These are phyloP conservation scores for Penicillium coprophilum DNA, from an alignment of 495 filamentous ascomycete species.

Conservation along the genomic window DNA sequence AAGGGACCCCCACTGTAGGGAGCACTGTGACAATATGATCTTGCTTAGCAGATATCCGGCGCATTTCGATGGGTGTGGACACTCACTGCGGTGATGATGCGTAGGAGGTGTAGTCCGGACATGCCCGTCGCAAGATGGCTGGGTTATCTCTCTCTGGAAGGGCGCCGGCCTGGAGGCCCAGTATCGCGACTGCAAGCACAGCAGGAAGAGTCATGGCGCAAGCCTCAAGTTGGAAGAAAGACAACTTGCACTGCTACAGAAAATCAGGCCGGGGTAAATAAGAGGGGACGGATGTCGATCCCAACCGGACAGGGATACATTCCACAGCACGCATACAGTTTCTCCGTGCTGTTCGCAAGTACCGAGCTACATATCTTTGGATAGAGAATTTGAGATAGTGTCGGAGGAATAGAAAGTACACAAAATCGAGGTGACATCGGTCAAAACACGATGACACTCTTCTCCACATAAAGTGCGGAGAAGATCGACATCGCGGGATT, in stretches of 20 bases:
- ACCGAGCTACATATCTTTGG: neutral
- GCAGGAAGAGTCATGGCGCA: constrained; percentile 23
- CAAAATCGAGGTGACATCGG: constrained; percentile 27
- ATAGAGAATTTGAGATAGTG: neutral
- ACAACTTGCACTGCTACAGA: constrained; percentile 1
- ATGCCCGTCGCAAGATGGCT: constrained; percentile 42
- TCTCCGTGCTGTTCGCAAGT: neutral
- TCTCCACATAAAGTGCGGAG: constrained; percentile 31
- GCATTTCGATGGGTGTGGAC: neutral
- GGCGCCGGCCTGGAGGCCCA: constrained; percentile 26
- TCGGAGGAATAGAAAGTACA: constrained; percentile 19
- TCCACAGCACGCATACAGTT: neutral
- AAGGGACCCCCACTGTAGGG: constrained; percentile 80
- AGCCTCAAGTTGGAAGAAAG: neutral
- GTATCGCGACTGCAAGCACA: constrained; percentile 27
- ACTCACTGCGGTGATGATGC: constrained; percentile 48
- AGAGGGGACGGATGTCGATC: constrained; percentile 25
- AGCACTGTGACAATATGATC: constrained; percentile 42
- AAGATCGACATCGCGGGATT: constrained; percentile 25
- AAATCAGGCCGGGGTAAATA: constrained; percentile 12
- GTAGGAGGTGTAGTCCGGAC: constrained; percentile 54
- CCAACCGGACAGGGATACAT: constrained; percentile 23
- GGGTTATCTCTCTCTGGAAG: constrained; percentile 30
- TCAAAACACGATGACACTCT: constrained; percentile 12
- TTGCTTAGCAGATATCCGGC: neutral